phyloP scores from a whole-genome alignment of 768 basidiomycete genomes.

The Tricholoma matsutake region DNA sequence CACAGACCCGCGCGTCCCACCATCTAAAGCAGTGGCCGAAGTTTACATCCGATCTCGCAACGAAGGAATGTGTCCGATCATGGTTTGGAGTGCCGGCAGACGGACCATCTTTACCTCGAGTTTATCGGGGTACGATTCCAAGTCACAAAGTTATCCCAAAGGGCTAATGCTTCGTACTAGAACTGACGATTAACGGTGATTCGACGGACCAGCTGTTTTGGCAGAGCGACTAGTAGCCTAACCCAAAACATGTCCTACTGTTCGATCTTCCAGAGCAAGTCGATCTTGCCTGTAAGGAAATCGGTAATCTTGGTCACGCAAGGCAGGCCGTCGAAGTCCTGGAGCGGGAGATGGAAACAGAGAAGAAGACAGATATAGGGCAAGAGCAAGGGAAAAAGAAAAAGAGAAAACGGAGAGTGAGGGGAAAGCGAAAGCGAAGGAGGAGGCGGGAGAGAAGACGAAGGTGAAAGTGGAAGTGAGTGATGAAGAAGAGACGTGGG shows the following conservation, averaged over 20 bases:
- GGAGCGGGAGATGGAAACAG: not conserved
- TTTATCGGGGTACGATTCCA: not conserved
- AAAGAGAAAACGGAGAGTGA: not conserved
- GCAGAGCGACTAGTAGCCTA: not conserved
- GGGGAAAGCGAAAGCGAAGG: not conserved
- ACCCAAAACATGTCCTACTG: not conserved
- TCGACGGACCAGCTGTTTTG: not conserved
- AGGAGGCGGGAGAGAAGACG: not conserved
- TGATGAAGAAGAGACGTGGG: no score
- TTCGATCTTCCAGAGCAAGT: not conserved
- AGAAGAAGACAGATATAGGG: not conserved
- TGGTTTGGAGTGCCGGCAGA: not conserved
- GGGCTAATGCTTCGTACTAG: not conserved
- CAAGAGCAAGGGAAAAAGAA: not conserved
- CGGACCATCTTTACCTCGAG: not conserved
- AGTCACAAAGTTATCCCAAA: not conserved
- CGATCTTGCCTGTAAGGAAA: not conserved
- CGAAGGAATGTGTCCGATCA: not conserved
- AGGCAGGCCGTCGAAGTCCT: not conserved
- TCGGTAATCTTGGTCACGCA: not conserved
- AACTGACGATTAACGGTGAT: not conserved
- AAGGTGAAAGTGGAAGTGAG: no score
- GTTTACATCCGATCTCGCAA: not conserved
- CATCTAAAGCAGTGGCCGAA: not conserved
- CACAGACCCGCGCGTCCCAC: not conserved